phyloP scores from a whole-genome alignment of 441 rosid genomes.

The Arabidopsis lyrata region DNA sequence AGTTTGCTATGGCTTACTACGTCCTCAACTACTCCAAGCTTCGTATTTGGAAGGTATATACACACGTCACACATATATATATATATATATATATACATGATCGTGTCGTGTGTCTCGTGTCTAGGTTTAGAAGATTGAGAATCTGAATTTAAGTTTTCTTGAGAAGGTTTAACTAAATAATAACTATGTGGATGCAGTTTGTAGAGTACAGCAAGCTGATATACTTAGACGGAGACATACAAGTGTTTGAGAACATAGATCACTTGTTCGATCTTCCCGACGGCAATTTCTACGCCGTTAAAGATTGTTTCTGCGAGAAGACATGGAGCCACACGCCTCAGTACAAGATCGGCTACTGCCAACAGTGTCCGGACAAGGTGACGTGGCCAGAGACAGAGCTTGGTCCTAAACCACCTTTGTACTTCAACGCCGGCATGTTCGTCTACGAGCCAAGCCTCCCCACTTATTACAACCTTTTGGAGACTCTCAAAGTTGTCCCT shows the following conservation, averaged over 20 bases:
- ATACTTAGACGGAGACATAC: slow-evolving; percentile 76
- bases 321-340: slow-evolving; percentile 72
- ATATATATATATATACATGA: not conserved
- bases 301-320: slow-evolving; percentile 80
- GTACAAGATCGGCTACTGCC: slow-evolving; percentile 70
- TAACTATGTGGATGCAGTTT: slow-evolving; percentile 50
- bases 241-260: slow-evolving; percentile 63
- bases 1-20: slow-evolving; percentile 72
- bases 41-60: slow-evolving; percentile 75
- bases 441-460: slow-evolving; percentile 59
- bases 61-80: no score
- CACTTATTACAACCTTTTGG: slow-evolving; percentile 54
- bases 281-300: slow-evolving; percentile 62
- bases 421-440: slow-evolving; percentile 81
- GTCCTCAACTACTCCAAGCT: slow-evolving; percentile 78
- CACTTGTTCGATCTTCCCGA: slow-evolving; percentile 67
- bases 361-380: slow-evolving; percentile 63
- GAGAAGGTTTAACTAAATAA: not conserved
- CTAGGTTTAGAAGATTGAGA: not conserved
- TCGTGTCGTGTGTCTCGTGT: no score
- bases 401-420: slow-evolving; percentile 61
- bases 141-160: not conserved
- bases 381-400: slow-evolving; percentile 51
- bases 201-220: slow-evolving; percentile 72
- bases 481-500: slow-evolving; percentile 47